Base-by-base conservation (phyloP, 2,329 filamentous ascomycete species). In the Exophiala calicioides region DNA sequence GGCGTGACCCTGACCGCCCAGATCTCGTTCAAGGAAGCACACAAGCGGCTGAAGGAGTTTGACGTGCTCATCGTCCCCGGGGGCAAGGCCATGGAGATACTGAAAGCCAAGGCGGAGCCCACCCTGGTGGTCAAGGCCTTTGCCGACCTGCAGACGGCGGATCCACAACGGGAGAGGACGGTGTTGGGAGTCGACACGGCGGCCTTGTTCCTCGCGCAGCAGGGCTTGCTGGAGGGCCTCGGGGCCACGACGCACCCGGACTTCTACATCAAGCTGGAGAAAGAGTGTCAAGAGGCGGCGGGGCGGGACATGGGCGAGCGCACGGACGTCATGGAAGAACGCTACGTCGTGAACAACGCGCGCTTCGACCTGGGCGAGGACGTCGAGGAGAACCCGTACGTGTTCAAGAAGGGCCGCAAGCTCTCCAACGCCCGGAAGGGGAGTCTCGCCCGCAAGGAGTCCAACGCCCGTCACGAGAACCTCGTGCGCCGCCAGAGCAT, bases 321-420 rank as follows among this genome's bases (percentile, higher is more conserved):
- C 63, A 89, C 86, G 60, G 87, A 93, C 62, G 85, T 93, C 55
- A 79, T 91, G 62, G 87, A 93, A 63, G 77, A 78, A 62, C 80
- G 88, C 62, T 94, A 93, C 65, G 88, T 94, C 15, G 88, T 94
- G 66, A 94, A 94, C 77, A 93, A 94, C 70, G 83, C 90, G 50
- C 85, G 88, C 59, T 94, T 91, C 67, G 88, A 93, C 60, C 75
- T 93, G 32, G 78, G 77, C 58, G 85, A 85, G 51, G 82, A 90
- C 62, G 81, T 86, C 62, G 86, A 90, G 53, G 84, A 90, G 68
- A 91, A 88, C 68, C 86, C 86, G 23, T 91, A 91, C 70, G 84
- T 93, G 65, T 79, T 86, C 61, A 82, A 80, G 73, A 87, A 85
- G 76, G 58, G 74, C 77, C 74, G 78, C 56, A 79, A 80, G 52